Conservation (phyloP, 2,329 filamentous ascomycete genomes). For the Curvularia hawaiiensis region DNA sequence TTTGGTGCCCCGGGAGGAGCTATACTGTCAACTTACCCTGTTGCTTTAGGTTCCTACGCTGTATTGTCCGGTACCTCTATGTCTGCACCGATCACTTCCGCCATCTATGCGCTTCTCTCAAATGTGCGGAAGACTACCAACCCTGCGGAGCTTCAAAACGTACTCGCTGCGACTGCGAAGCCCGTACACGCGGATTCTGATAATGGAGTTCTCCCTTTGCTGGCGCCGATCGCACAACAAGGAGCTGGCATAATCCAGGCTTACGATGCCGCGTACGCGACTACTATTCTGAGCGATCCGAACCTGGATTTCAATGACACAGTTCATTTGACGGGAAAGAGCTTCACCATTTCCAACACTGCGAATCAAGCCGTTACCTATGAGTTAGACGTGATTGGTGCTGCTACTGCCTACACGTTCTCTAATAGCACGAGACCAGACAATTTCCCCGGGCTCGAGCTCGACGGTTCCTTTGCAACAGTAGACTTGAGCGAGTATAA, state of each 20-base stretch:
- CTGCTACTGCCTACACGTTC: constrained; percentile 21
- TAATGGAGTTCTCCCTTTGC: neutral
- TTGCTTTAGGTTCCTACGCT: constrained; percentile 53
- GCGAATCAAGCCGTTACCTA: constrained; percentile 15
- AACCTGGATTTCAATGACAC: constrained; percentile 26
- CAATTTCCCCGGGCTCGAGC: neutral
- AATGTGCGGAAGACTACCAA: constrained; percentile 19
- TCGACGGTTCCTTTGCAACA: neutral
- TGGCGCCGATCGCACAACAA: constrained; percentile 28
- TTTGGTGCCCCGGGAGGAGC: constrained; percentile 61
- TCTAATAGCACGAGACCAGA: neutral
- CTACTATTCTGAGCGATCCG: constrained; percentile 13
- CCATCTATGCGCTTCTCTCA: constrained; percentile 18
- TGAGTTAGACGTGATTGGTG: constrained; percentile 14
- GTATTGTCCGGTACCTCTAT: constrained; percentile 64
- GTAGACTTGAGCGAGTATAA: constrained; percentile 1
- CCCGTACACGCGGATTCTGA: neutral
- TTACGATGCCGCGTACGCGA: constrained; percentile 20
- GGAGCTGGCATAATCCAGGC: constrained; percentile 25
- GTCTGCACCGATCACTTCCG: constrained; percentile 35
- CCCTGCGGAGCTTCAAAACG: constrained; percentile 11
- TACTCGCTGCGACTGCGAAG: constrained; percentile 14
- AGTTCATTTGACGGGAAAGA: constrained; percentile 25
- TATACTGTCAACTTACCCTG: constrained; percentile 63
- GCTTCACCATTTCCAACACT: constrained; percentile 26